Base-by-base conservation (phyloP, 306 rosid genomes). In the Citrullus amarus region DNA sequence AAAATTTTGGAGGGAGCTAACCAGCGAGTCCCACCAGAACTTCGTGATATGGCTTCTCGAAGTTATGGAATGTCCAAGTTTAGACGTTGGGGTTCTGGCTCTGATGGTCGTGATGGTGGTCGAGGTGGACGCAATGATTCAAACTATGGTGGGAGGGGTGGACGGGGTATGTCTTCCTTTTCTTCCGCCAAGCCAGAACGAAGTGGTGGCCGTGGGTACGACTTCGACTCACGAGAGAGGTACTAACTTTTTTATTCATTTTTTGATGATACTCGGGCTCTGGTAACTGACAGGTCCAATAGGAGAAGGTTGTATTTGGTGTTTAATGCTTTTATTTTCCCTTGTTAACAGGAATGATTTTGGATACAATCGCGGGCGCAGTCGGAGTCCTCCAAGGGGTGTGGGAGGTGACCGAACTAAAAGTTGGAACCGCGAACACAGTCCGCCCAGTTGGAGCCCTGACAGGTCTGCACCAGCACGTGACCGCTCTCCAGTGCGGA, bases 1-100 rank as follows among this genome's bases (percentile, higher is more conserved):
- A 96, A 96, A 85, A 87, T 96, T 79, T 84, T 96, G 90, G 99
- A 96, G 91, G 99, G 98, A 60, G 97, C 99, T 39, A 92, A 90
- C 83, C 99, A 96, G 85, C 85, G 78, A 51, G 99, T 96, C 2
- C 97, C 99, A 36, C 87, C 88, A 28, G 97, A 92, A 79, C 79
- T 96, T 54, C 97, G 93, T 67, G 96, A 93, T 46, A 30, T 96
- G 91, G 93, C 94, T 60, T 83, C 89, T 0, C 89, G 99, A 58
- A 93, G 99, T 79, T 97, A 96, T 80, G 99, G 98, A 83, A 91
- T 92, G 92, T 67, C 77, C 81, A 90, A 88, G 84, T 86, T 88
- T 81, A 88, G 92, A 77, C 90, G 96, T 51, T 96, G 97, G 96
- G 93, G 96, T 36, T 54, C 93, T 81, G 86, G 87, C 41, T 46